Conservation (phyloP, 495 filamentous ascomycete genomes). For the Hyaloscypha finlandica region DNA sequence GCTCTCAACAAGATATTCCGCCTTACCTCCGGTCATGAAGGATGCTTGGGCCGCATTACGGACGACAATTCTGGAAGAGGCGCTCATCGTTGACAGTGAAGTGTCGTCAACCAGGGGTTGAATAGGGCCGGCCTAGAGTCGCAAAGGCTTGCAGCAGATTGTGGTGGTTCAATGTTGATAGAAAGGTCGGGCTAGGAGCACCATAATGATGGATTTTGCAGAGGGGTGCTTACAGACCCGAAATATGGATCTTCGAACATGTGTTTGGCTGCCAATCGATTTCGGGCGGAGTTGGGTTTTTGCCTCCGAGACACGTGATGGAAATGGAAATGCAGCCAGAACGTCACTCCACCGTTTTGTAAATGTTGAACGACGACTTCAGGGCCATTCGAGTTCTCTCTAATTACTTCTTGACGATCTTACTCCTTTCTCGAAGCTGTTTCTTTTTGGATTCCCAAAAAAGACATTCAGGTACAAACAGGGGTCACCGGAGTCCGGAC, state of each 20-base stretch:
- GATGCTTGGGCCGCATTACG: constrained; percentile 59
- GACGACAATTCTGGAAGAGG: constrained; percentile 59
- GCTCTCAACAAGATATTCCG: background rate
- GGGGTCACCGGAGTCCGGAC: background rate
- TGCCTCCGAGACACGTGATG: constrained; percentile 1
- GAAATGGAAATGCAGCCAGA: background rate
- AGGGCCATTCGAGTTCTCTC: background rate
- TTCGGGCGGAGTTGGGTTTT: background rate
- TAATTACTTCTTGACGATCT: background rate
- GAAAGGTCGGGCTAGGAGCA: constrained; percentile 17
- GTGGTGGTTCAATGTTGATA: constrained; percentile 4
- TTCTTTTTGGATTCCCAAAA: background rate
- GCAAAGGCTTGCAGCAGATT: background rate
- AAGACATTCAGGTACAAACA: too few species aligned
- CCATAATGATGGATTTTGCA: constrained; percentile 19
- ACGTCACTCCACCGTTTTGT: constrained; percentile 2
- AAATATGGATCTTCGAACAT: constrained; percentile 14
- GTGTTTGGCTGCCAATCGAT: constrained; percentile 16
- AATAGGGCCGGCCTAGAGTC: constrained; percentile 1
- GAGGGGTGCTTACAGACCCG: constrained; percentile 18
- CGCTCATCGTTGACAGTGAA: constrained; percentile 52
- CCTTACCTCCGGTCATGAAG: constrained; percentile 47
- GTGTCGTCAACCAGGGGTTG: constrained; percentile 15
- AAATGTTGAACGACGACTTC: background rate
- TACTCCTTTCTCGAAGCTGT: background rate